Conservation (phyloP, 1,139 yeast genomes). For the Hyphopichia fennica region DNA sequence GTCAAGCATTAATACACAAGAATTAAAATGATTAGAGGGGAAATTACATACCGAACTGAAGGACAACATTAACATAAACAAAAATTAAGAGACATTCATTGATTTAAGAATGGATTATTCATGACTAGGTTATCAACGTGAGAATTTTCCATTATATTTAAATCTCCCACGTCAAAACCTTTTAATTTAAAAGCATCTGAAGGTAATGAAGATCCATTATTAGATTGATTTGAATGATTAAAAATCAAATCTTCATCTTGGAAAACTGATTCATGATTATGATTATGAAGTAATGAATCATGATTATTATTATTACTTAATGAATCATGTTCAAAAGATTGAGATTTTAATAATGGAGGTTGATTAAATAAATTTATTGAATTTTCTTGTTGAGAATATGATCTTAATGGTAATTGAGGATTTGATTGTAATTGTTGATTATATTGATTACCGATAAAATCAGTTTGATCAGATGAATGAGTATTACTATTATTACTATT, state of each 20-base stretch:
- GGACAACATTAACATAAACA: too few species aligned
- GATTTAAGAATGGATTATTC: conserved; percentile 11
- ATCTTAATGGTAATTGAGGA: background rate
- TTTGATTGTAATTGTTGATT: background rate
- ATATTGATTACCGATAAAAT: too few species aligned
- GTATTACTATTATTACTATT: too few species aligned
- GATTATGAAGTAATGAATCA: background rate
- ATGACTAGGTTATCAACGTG: conserved; percentile 10
- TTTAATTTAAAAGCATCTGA: conserved; percentile 12
- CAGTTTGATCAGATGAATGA: too few species aligned
- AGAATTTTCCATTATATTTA: conserved; percentile 13
- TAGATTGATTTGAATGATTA: conserved; percentile 8
- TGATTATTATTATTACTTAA: background rate
- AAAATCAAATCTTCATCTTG: conserved; percentile 5
- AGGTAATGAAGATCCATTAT: too few species aligned
- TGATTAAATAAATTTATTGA: background rate
- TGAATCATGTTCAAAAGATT: background rate
- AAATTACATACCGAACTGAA: too few species aligned
- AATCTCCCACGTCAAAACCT: conserved; percentile 6
- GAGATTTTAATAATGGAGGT: background rate
- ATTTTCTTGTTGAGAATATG: background rate
- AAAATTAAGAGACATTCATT: background rate
- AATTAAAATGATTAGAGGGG: background rate
- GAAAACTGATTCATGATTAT: background rate
- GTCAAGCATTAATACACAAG: too few species aligned